phyloP scores from a whole-genome alignment of 805 yeast genomes.

The Candida oleophila region DNA sequence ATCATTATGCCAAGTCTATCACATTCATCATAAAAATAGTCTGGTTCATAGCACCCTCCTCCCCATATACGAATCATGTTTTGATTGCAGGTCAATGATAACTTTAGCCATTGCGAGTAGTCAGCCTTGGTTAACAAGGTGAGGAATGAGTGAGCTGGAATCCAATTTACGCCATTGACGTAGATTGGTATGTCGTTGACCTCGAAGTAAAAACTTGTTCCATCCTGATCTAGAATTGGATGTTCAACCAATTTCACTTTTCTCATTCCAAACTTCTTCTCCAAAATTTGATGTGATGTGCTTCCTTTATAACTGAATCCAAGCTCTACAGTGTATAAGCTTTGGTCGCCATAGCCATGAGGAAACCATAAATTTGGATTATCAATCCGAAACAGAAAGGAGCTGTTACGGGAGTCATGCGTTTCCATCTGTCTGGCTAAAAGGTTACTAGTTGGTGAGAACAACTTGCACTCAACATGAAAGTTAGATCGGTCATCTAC shows the following conservation, averaged over 20 bases:
- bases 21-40: slow-evolving; percentile 42
- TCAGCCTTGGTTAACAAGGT: slow-evolving; percentile 31
- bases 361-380: slow-evolving; percentile 44
- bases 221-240: slow-evolving; percentile 25
- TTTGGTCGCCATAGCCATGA: slow-evolving; percentile 33
- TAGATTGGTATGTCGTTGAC: slow-evolving; percentile 41
- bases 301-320: background rate
- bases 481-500: slow-evolving; percentile 8
- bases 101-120: slow-evolving; percentile 34
- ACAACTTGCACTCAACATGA: slow-evolving; percentile 8
- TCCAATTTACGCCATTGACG: slow-evolving; percentile 47
- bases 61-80: slow-evolving; percentile 51
- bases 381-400: background rate
- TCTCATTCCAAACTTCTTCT: slow-evolving; percentile 36
- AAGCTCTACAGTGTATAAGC: slow-evolving; percentile 23
- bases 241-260: slow-evolving; percentile 40
- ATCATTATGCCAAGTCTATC: slow-evolving; percentile 45
- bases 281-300: slow-evolving; percentile 9
- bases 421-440: background rate
- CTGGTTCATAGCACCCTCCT: slow-evolving; percentile 47
- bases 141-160: slow-evolving; percentile 45
- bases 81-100: slow-evolving; percentile 39
- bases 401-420: background rate
- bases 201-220: slow-evolving; percentile 43
- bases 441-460: background rate